Evolutionary conservation across 306 rosid species (phyloP).

Genomic region (Cucurbita argyrosperma): DNA sequence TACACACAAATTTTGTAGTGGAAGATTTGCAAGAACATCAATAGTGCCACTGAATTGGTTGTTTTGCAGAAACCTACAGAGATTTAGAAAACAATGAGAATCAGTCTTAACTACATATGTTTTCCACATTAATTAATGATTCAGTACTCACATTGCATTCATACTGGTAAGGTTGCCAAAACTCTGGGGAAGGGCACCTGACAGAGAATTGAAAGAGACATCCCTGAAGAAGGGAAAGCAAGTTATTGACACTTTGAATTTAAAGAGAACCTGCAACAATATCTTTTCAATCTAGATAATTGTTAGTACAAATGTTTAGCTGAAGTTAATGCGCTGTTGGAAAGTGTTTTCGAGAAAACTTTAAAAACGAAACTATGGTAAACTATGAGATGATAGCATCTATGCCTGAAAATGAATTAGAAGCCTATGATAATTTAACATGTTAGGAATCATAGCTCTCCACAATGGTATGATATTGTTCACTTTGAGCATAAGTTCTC

Average conservation of each 20-base stretch:
- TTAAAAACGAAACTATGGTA: not conserved
- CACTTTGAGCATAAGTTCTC: no score
- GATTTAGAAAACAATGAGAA: slow-evolving; percentile 12
- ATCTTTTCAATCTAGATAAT: not conserved
- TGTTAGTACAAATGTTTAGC: not conserved
- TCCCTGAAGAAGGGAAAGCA: slow-evolving; percentile 19
- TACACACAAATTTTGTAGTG: slow-evolving; percentile 61
- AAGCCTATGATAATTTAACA: not conserved
- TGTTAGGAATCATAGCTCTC: no score
- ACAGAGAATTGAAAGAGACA: slow-evolving; percentile 60
- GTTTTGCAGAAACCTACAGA: slow-evolving; percentile 62
- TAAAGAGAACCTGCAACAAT: not conserved
- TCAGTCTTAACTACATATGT: slow-evolving; percentile 12
- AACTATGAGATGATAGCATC: not conserved
- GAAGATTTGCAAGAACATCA: slow-evolving; percentile 69
- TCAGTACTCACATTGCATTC: slow-evolving; percentile 39
- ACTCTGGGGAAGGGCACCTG: slow-evolving; percentile 72
- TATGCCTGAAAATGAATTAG: not conserved
- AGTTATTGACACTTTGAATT: not conserved
- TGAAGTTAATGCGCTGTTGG: not conserved
- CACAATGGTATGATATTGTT: no score
- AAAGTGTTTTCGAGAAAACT: not conserved
- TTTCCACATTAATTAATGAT: not conserved
- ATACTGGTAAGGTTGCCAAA: slow-evolving; percentile 67
- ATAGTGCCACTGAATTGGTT: slow-evolving; percentile 82